Percentiles rank a stretch among this genome's conserved stretches.
Conservation (phyloP, 371 early-diverging fungal species). For the Dichotomocladium elegans region DNA sequence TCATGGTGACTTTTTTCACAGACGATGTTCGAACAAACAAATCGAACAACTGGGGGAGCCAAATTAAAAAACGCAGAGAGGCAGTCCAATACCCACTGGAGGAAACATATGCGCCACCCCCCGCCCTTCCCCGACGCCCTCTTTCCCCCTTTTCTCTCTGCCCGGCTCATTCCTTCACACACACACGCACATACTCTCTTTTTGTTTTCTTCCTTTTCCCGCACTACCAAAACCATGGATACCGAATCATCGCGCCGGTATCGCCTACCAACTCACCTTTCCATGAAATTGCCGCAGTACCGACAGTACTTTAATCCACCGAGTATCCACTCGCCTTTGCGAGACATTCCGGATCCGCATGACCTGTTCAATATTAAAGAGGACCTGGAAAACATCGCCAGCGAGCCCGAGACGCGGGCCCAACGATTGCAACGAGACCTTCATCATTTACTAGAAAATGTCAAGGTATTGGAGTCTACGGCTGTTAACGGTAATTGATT, state of each 20-base stretch:
- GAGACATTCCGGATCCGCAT: slow-evolving; percentile 26
- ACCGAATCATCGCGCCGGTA: background rate
- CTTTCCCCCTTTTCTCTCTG: too few relatives aligned
- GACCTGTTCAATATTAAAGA: slow-evolving; percentile 29
- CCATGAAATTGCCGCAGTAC: slow-evolving; percentile 11
- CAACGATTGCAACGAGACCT: slow-evolving; percentile 20
- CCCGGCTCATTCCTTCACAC: background rate
- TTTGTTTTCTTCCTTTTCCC: background rate
- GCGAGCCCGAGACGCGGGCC: slow-evolving; percentile 17
- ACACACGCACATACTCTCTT: too few relatives aligned
- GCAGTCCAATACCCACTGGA: too few relatives aligned
- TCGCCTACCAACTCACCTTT: slow-evolving; percentile 2
- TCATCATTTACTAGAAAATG: slow-evolving; percentile 10
- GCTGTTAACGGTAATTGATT: background rate
- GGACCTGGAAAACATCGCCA: slow-evolving; percentile 26
- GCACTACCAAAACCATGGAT: background rate
- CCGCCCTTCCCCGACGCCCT: too few relatives aligned
- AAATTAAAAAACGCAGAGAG: too few relatives aligned
- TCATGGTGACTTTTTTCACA: too few relatives aligned
- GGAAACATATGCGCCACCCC: too few relatives aligned
- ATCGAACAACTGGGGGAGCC: too few relatives aligned
- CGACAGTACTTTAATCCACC: slow-evolving; percentile 3
- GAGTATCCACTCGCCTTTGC: slow-evolving; percentile 6
- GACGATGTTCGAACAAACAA: too few relatives aligned
- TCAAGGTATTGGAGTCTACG: slow-evolving; percentile 7